Evolutionary conservation across 768 basidiomycete genomes (phyloP).

Genomic region (Peribolospora baueri): DNA sequence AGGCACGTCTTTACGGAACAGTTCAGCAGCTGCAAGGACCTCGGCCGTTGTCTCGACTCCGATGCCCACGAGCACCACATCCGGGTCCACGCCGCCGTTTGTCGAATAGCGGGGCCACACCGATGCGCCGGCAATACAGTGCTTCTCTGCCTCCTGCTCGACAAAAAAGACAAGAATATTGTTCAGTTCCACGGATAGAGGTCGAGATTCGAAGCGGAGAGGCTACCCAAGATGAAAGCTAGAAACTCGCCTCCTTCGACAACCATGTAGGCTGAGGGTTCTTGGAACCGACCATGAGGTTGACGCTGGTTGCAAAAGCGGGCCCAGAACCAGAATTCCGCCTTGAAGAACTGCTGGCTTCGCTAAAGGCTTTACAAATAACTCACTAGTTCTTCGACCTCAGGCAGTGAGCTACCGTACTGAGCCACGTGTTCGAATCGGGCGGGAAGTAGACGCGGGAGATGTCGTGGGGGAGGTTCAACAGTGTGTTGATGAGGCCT

Average conservation of each 20-base stretch:
- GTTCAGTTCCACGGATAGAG: no score
- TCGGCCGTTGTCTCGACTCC: slow-evolving; percentile 63
- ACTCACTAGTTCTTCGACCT: slow-evolving; percentile 45
- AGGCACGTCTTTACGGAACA: slow-evolving; percentile 45
- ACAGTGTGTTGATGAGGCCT: slow-evolving; percentile 61
- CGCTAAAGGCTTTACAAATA: no score
- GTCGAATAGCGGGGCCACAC: slow-evolving; percentile 32
- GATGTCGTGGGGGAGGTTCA: slow-evolving; percentile 44
- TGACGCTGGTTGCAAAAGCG: slow-evolving; percentile 21
- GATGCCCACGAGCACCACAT: slow-evolving; percentile 52
- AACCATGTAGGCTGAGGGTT: slow-evolving; percentile 22
- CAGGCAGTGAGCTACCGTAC: slow-evolving; percentile 60
- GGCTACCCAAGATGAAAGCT: no score
- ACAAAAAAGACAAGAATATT: slow-evolving; percentile 32
- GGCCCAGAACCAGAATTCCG: no score
- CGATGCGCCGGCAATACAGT: slow-evolving; percentile 67
- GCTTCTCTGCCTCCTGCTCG: slow-evolving; percentile 52
- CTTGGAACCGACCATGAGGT: slow-evolving; percentile 73
- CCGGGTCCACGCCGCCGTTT: slow-evolving; percentile 19
- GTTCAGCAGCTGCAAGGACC: slow-evolving; percentile 58
- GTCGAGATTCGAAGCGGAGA: no score
- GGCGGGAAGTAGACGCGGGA: slow-evolving; percentile 43
- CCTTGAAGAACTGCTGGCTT: no score
- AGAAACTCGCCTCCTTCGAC: neutral
- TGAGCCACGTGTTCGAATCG: slow-evolving; percentile 70